phyloP scores from a whole-genome alignment of 1,284 basidiomycete species.

The Macrocystidia cucumis region DNA sequence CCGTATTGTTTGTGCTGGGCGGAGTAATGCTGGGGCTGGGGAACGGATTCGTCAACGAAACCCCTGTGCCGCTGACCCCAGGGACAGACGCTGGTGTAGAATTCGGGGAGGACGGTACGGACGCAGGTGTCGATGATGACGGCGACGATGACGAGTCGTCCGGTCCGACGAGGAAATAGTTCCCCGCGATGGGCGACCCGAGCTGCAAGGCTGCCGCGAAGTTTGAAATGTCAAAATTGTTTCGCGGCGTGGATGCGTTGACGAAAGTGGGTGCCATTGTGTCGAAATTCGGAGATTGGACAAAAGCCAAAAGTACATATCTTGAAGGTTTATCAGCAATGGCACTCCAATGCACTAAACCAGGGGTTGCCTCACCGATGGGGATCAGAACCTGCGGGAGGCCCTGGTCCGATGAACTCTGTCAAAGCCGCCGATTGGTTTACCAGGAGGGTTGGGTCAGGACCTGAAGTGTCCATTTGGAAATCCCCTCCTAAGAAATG shows the following conservation, averaged over 20 bases:
- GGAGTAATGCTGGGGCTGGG: too few species aligned
- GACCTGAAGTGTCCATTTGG: slow-evolving; percentile 18
- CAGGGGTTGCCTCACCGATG: slow-evolving; percentile 28
- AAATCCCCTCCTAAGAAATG: slow-evolving; percentile 39
- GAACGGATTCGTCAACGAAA: too few species aligned
- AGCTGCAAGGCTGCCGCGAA: slow-evolving; percentile 21
- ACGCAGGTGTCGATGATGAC: too few species aligned
- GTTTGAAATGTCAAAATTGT: slow-evolving; percentile 24
- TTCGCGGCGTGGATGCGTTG: slow-evolving; percentile 22
- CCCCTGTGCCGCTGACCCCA: too few species aligned
- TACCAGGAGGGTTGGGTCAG: slow-evolving; percentile 14
- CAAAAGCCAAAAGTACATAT: slow-evolving; percentile 26
- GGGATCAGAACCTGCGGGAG: slow-evolving; percentile 37
- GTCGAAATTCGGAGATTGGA: slow-evolving; percentile 23
- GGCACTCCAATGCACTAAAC: background rate
- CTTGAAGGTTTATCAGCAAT: slow-evolving; percentile 11
- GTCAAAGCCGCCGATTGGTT: slow-evolving; percentile 36
- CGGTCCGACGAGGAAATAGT: slow-evolving; percentile 29
- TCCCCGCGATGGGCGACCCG: slow-evolving; percentile 24
- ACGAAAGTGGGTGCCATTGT: slow-evolving; percentile 17
- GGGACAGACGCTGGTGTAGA: too few species aligned
- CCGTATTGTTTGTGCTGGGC: too few species aligned
- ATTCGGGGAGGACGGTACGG: too few species aligned
- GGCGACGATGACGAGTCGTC: slow-evolving; percentile 12
- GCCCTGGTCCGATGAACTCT: slow-evolving; percentile 30